These are phyloP conservation scores for Colletotrichum agaves DNA, from an alignment of 2,329 filamentous ascomycete species.

Conservation along the genomic window DNA sequence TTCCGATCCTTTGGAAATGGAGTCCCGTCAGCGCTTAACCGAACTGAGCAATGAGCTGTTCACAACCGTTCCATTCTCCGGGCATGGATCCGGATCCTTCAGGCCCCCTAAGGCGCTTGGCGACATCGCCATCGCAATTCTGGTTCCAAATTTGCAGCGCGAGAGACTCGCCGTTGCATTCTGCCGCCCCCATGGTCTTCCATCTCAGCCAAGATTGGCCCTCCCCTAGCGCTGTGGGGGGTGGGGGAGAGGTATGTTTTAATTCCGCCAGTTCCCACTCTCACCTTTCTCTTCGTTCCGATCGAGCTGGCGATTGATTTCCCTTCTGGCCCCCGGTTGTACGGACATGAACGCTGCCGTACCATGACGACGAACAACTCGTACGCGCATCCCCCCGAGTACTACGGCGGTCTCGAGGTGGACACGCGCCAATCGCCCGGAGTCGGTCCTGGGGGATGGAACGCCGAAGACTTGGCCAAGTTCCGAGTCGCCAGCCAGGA, in stretches of 20 bases:
- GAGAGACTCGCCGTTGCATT: slow-evolving; percentile 5
- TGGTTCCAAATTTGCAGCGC: neutral
- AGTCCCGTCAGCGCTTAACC: slow-evolving; percentile 30
- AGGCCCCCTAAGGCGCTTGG: slow-evolving; percentile 24
- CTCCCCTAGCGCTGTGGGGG: neutral
- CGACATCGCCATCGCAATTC: neutral
- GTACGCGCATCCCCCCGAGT: slow-evolving; percentile 9
- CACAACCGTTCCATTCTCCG: neutral
- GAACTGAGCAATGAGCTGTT: neutral
- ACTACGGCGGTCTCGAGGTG: slow-evolving; percentile 31
- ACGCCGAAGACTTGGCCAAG: neutral
- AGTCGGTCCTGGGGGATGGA: slow-evolving; percentile 3
- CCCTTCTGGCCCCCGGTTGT: neutral
- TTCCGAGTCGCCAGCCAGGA: slow-evolving; percentile 22
- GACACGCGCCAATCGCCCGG: slow-evolving; percentile 15
- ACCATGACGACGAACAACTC: slow-evolving; percentile 24
- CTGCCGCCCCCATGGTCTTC: neutral
- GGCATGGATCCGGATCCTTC: slow-evolving; percentile 14
- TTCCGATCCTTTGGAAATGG: slow-evolving; percentile 8
- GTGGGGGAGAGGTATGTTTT: neutral
- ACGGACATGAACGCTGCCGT: slow-evolving; percentile 14
- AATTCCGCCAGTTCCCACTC: neutral
- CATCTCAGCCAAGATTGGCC: neutral
- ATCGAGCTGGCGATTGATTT: neutral
- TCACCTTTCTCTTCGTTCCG: neutral